Conservation (phyloP, 2,329 filamentous ascomycete species). For the Fusarium cicatricum region DNA sequence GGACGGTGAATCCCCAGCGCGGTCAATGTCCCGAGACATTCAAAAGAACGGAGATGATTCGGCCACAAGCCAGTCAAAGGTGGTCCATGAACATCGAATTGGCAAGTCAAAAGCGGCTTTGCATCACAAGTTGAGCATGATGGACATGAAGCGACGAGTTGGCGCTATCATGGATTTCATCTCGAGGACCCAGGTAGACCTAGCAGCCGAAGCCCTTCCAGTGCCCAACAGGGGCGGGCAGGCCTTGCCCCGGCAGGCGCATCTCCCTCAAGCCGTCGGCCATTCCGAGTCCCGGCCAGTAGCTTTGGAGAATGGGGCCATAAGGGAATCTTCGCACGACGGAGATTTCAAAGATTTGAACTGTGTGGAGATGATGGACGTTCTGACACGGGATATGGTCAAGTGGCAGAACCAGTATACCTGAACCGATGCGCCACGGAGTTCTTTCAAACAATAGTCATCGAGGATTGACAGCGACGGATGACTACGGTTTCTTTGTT, state of each 20-base stretch:
- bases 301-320: constrained; percentile 37
- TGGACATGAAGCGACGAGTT: constrained; percentile 86
- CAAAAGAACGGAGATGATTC: constrained; percentile 49
- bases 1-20: constrained; percentile 64
- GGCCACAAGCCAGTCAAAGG: constrained; percentile 47
- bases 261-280: constrained; percentile 49
- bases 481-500: constrained; percentile 6
- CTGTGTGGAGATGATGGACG: constrained; percentile 91
- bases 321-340: constrained; percentile 33
- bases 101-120: constrained; percentile 59
- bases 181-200: constrained; percentile 84
- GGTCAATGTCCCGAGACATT: constrained; percentile 62
- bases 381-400: constrained; percentile 79
- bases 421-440: constrained; percentile 31
- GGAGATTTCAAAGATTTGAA: constrained; percentile 78
- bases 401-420: constrained; percentile 83
- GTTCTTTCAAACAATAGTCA: neutral
- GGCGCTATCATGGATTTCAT: constrained; percentile 90
- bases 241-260: constrained; percentile 50
- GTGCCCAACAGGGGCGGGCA: constrained; percentile 55
- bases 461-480: neutral
- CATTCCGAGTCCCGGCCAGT: constrained; percentile 38
- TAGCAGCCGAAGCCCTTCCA: constrained; percentile 71
- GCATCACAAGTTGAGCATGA: constrained; percentile 79
- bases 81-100: constrained; percentile 60